Evolutionary conservation across 2,329 filamentous ascomycete genomes (phyloP).

Genomic region (Pseudogymnoascus sp.): DNA sequence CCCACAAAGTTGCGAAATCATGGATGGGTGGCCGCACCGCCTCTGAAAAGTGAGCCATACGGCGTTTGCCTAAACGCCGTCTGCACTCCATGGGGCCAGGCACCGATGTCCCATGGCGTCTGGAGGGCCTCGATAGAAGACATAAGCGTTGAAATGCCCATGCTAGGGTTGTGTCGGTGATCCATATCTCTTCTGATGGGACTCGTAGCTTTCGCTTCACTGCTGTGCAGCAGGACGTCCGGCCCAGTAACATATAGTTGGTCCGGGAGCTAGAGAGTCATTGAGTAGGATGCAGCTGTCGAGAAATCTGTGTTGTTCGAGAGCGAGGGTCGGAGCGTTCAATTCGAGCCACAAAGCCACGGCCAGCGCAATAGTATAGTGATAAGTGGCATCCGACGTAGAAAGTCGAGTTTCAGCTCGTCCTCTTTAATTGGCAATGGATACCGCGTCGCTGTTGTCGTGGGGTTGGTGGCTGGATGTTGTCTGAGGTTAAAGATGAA

Average conservation of each 20-base stretch:
- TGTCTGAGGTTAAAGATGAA: neutral
- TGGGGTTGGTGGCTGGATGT: neutral
- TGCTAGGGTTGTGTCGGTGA: conserved; percentile 48
- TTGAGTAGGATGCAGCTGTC: neutral
- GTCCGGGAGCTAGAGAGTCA: neutral
- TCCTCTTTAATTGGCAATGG: neutral
- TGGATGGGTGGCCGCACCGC: conserved; percentile 13
- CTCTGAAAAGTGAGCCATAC: conserved; percentile 24
- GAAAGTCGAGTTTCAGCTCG: neutral
- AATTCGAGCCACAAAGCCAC: neutral
- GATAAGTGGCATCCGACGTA: neutral
- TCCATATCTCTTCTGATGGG: conserved; percentile 44
- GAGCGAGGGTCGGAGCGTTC: neutral
- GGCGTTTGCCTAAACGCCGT: conserved; percentile 26
- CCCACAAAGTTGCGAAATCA: conserved; percentile 16
- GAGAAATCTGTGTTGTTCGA: neutral
- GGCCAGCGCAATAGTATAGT: neutral
- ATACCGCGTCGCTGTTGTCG: neutral
- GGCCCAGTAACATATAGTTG: neutral
- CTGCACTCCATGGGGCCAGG: conserved; percentile 28
- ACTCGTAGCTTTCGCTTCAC: conserved; percentile 34
- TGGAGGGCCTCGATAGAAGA: conserved; percentile 23
- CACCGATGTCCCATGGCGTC: conserved; percentile 28
- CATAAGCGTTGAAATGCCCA: conserved; percentile 42
- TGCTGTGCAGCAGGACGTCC: conserved; percentile 38